These are phyloP conservation scores for Gracilaria gracilis DNA, from an alignment of 23 red algal genomes.

Conservation along the genomic window DNA sequence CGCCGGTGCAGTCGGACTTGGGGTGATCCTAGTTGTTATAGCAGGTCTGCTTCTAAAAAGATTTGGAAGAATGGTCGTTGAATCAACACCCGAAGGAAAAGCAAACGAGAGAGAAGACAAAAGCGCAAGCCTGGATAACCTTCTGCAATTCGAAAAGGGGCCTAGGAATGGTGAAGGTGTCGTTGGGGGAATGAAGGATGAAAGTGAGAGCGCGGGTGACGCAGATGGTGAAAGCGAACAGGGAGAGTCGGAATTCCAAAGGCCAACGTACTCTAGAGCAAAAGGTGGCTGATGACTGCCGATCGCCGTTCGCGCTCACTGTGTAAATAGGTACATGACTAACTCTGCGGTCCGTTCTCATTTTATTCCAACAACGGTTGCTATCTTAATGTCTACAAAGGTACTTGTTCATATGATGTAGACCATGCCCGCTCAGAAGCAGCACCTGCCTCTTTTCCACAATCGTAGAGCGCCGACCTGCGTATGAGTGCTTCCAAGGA, in stretches of 20 bases:
- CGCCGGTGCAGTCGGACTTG: neutral
- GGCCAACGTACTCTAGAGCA: neutral
- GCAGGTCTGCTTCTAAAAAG: neutral
- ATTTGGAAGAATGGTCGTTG: neutral
- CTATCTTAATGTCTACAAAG: too few relatives aligned
- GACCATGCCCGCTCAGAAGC: too few relatives aligned
- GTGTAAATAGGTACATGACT: neutral
- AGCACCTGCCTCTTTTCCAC: too few relatives aligned
- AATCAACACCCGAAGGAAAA: neutral
- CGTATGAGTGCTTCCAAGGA: too few relatives aligned
- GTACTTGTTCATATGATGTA: too few relatives aligned
- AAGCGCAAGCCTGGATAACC: slow-evolving; percentile 4
- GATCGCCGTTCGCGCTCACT: neutral
- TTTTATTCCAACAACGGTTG: too few relatives aligned
- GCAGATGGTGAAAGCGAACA: neutral
- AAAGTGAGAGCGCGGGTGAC: neutral
- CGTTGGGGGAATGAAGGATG: neutral
- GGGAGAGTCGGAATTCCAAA: neutral
- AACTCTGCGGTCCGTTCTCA: too few relatives aligned
- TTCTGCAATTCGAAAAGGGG: neutral
- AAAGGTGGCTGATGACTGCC: neutral
- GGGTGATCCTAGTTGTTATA: neutral
- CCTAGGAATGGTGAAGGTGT: neutral
- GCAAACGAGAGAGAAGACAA: neutral
- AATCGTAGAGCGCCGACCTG: too few relatives aligned